Evolutionary conservation across 352 stramenopile genomes (phyloP).

Genomic region (Phytophthora pinifolia): DNA sequence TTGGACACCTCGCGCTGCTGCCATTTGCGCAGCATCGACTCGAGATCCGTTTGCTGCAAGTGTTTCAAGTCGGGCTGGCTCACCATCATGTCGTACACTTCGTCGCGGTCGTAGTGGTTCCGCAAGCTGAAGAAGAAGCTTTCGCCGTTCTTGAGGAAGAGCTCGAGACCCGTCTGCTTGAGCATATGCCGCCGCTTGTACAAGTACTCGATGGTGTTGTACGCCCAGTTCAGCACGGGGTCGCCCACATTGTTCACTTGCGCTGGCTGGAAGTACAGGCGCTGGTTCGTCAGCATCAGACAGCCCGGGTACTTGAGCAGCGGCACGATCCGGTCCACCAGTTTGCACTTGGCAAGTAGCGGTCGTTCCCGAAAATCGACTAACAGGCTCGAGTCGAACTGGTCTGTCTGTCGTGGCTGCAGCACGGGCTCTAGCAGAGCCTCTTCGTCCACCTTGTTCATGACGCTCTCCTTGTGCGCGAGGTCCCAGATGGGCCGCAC

Average conservation of each 20-base stretch:
- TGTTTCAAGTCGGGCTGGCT: constrained; percentile 66
- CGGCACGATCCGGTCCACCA: constrained; percentile 89
- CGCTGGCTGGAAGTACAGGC: constrained; percentile 90
- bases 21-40: constrained; percentile 85
- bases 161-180: constrained; percentile 86
- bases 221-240: constrained; percentile 82
- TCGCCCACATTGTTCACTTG: constrained; percentile 93
- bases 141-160: constrained; percentile 72
- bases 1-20: constrained; percentile 92
- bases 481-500: constrained; percentile 71
- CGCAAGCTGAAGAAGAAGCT: constrained; percentile 86
- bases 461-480: constrained; percentile 57
- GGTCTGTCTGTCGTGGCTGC: constrained; percentile 57
- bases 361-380: constrained; percentile 90
- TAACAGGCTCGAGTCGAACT: constrained; percentile 89
- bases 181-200: constrained; percentile 92
- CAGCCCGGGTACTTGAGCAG: constrained; percentile 91
- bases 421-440: constrained; percentile 75
- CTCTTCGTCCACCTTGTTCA: constrained; percentile 89
- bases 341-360: constrained; percentile 66
- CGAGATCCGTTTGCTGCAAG: constrained; percentile 60
- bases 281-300: constrained; percentile 91
- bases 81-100: constrained; percentile 87
- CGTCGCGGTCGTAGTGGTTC: constrained; percentile 67
- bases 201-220: constrained; percentile 73